Base-by-base conservation (phyloP, 2,329 filamentous ascomycete species). In the Pseudodiploospora longispora region DNA sequence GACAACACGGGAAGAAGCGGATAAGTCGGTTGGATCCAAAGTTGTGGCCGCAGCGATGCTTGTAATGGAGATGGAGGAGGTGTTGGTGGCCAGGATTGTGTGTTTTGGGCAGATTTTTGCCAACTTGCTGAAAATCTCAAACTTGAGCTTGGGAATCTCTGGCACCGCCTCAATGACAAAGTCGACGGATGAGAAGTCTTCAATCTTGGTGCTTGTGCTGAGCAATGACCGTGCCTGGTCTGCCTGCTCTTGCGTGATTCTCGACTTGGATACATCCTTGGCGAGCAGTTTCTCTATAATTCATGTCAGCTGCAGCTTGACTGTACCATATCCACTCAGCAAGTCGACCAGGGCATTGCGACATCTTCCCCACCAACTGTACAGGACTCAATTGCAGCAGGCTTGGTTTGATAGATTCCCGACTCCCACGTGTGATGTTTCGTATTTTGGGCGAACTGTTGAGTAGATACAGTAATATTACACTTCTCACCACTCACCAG, bases 121-220 rank as follows among this genome's bases (percentile, higher is more conserved):
- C 8, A 98, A 76, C 58, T 84, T 76, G 52, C 79, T 71, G 69
- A 98, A 98, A 53, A 98, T 94, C 52, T 82, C 80, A 52, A 82
- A 81, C 68, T 98, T 98, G 51, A 98, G 78, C 41, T 83, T 73
- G 35, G 86, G 83, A 44, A 95, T 91, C 71, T 96, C 90, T 32
- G 93, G 93, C 6, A 98, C 89, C 10, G 93, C 93, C 71, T 98
- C 93, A 59, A 98, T 97, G 45, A 98, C 84, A 64, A 98, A 96
- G 69, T 98, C 93, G 32, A 89, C 85, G n/a, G 82, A 76, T 28
- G 79, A 80, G 27, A 97, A 80, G 46, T 83, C 77, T 38, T 89
- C 84, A 55, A 97, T 77, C 12, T 79, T 79, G 10, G 85, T 88
- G 42, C 80, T 83, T 6, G 86, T 68, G 0, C 68, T 76, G 49